Base-by-base conservation (phyloP, 2,329 filamentous ascomycete genomes). In the Cytospora schulzeri region DNA sequence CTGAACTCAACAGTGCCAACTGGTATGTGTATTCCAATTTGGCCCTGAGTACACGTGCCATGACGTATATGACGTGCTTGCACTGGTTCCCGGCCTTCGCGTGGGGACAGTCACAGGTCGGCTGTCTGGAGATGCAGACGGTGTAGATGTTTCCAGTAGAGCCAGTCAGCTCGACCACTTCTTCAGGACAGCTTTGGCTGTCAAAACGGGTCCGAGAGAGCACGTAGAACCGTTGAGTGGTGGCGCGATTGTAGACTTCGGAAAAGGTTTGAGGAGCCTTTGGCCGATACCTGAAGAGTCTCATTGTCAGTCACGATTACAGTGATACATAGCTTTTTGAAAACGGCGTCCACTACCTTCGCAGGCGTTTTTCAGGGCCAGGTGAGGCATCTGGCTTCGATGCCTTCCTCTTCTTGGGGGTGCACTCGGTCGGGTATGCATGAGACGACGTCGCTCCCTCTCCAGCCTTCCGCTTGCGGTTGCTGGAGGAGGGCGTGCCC, bases 61-160 rank as follows among this genome's bases (percentile, higher is more conserved):
- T 79, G 28, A 83, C 84, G 70, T 87, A 90, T 52, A 89, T 66
- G 29, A 87, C 76, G 69, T 91, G 88, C 70, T 90, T 90, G 81
- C 88, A 89, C 66, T 88, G 85, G 35, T 85, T 80, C 0, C 84
- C 83, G 38, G 79, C 78, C 29, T 65, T 69, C 1, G 79, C 80
- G 63, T 88, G 81, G 0, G 85, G 85, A 66, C 87, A 89, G 57
- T 80, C 77, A 71, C 87, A 89, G 0, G 69, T 75, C 0, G 85
- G 84, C 22, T 78, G 70, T n/a, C 78, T 78, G 3, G 76, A 76
- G 60, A 90, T 81, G 38, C 75, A 75, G 35, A 90, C 81, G 0
- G 75, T 83, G 73, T 91, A 90, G 64, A 90, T 78, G 68, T 90
- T 90, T 19, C 87, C 88, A 1, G 86, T 90, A 12, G 84, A 85